Base-by-base conservation (phyloP, 345 rosid species). In the Luvunga scandens region DNA sequence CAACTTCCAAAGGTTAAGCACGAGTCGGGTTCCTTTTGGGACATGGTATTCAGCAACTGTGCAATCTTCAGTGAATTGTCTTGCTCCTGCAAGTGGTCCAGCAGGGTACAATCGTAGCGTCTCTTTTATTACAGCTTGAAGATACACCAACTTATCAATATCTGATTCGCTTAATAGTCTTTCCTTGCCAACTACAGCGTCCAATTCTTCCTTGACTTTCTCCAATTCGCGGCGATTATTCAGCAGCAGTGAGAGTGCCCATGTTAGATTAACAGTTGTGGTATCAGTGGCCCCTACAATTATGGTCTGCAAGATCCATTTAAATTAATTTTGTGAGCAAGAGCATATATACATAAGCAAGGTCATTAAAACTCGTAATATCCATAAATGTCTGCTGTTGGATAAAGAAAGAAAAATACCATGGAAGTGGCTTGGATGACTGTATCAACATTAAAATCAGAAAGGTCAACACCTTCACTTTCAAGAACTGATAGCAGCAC, bases 91-190 rank as follows among this genome's bases (percentile, higher is more conserved):
- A 1, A 87, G 65, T 21, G 84, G 87, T 19, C 76, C 83, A 7
- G 84, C 80, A 3, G 87, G 87, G 73, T 83, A 57, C 24, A 88
- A 62, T 7, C 87, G 75, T 24, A 86, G 66, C 4, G 87, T 73
- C 77, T 87, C 90, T 72, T 85, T 87, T 3, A 85, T 76, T 33
- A 87, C 45, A 19, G 88, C 87, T 65, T 79, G 83, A 27, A 88
- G 83, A 34, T 86, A 84, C 10, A 65, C 73, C 7, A 88, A 73
- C 64, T 72, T 79, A 18, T 50, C 75, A 19, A 85, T 75, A 39
- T 85, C 88, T 21, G 80, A 66, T 31, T 78, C 83, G 6, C 38
- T 42, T 18, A 88, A 78, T 25, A 76, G 75, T 36, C 80, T 79
- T 53, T 73, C 83, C 13, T 61, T 76, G 25, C 85, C 83, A 30